Evolutionary conservation across 371 early-diverging fungal genomes (phyloP).

Genomic region (Circinella minor): DNA sequence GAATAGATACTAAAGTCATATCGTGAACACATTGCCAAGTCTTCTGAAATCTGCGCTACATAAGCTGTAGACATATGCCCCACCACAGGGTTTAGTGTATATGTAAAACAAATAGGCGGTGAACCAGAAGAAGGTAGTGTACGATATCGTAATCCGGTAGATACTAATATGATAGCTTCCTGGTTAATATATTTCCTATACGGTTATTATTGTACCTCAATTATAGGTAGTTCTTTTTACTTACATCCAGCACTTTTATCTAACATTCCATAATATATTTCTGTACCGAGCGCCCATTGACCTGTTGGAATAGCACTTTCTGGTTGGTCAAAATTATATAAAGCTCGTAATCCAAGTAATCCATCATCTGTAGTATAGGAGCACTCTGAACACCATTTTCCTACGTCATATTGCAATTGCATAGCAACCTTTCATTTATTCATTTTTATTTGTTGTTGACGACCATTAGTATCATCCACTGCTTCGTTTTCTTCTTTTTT

Average conservation of each 20-base stretch:
- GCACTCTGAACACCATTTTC: slow-evolving; percentile 79
- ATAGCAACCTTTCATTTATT: slow-evolving; percentile 59
- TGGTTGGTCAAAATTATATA: slow-evolving; percentile 73
- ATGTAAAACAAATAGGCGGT: slow-evolving; percentile 68
- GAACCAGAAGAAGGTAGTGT: slow-evolving; percentile 59
- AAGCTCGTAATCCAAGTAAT: slow-evolving; percentile 76
- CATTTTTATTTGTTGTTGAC: background rate
- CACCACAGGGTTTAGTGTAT: slow-evolving; percentile 87
- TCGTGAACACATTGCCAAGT: slow-evolving; percentile 75
- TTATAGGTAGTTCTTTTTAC: no score
- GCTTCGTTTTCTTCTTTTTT: no score
- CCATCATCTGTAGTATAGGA: slow-evolving; percentile 79
- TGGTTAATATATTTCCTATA: no score
- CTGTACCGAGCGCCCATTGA: slow-evolving; percentile 80
- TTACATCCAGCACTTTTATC: slow-evolving; percentile 90
- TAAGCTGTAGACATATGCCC: slow-evolving; percentile 85
- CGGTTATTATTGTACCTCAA: no score
- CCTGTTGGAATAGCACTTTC: slow-evolving; percentile 34
- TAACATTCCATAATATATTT: slow-evolving; percentile 82
- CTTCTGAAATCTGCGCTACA: slow-evolving; percentile 74
- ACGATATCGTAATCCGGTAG: slow-evolving; percentile 74
- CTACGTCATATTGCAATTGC: slow-evolving; percentile 74
- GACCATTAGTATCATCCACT: no score
- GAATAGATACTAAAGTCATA: slow-evolving; percentile 91
- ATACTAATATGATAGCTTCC: slow-evolving; percentile 42